A percentile compares a stretch with the other conserved stretches of the same genome.
These are phyloP conservation scores for Tylopilus balloui DNA, from an alignment of 768 basidiomycete species.

Conservation along the genomic window DNA sequence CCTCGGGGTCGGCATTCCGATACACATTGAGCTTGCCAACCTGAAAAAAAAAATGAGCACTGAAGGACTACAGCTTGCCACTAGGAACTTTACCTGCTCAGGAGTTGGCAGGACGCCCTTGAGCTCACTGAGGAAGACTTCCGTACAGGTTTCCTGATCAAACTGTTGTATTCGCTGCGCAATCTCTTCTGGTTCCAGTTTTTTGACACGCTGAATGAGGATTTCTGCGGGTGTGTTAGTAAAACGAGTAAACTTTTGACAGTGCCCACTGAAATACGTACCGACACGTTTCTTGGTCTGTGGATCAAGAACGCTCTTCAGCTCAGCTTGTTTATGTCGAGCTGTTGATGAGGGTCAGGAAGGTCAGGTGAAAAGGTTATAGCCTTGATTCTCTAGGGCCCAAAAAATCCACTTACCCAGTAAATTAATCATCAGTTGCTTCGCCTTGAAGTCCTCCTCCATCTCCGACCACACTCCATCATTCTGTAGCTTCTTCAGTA, in stretches of 20 bases:
- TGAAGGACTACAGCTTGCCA: not conserved
- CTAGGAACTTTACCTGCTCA: slow-evolving; percentile 58
- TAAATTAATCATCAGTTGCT: slow-evolving; percentile 86
- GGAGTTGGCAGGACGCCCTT: slow-evolving; percentile 86
- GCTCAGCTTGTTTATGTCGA: slow-evolving; percentile 80
- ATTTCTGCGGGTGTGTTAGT: slow-evolving; percentile 56
- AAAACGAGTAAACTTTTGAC: not conserved
- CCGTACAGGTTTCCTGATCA: slow-evolving; percentile 81
- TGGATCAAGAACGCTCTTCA: slow-evolving; percentile 86
- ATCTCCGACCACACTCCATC: slow-evolving; percentile 94
- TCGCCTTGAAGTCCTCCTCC: slow-evolving; percentile 97
- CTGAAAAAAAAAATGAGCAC: slow-evolving; percentile 32
- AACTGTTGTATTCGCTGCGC: slow-evolving; percentile 80
- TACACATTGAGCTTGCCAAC: slow-evolving; percentile 88
- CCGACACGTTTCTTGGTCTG: slow-evolving; percentile 93
- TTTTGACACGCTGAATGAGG: slow-evolving; percentile 82
- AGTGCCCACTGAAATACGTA: slow-evolving; percentile 37
- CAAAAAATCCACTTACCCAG: slow-evolving; percentile 54
- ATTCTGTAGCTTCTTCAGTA: slow-evolving; percentile 72
- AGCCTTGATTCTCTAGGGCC: not conserved
- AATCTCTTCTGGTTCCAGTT: slow-evolving; percentile 81
- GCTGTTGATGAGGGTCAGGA: slow-evolving; percentile 38
- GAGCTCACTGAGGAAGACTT: slow-evolving; percentile 85
- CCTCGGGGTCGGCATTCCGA: slow-evolving; percentile 79
- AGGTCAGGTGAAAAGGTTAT: slow-evolving; percentile 7